Evolutionary conservation across 148 eudicot genomes (phyloP), one percentile per base, ranked within the genome.

Genomic region (Diospyros kaki): DNA sequence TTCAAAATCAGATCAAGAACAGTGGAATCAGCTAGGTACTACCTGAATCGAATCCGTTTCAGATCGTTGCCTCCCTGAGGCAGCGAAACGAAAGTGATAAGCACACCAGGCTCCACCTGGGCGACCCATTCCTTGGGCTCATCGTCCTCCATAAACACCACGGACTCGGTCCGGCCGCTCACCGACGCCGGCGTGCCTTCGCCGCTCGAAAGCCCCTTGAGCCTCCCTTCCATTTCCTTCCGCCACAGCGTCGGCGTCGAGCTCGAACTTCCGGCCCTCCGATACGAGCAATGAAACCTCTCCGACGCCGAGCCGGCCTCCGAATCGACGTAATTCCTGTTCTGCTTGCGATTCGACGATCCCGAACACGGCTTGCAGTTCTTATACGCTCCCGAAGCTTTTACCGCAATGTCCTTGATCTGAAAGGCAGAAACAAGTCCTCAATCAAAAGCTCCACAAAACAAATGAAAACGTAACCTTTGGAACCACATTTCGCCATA

Each of bases 71-170:
- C 99, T 81, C 93, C 93, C 45, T 84, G 83, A 50, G 86, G 88
- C 84, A 95, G 77, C 2, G 98, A 87, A 77, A 90, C 88, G 64
- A 95, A 95, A n/a, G 96, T 95, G 65, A 95, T 95, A 2, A 95
- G 83, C 45, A 95, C 97, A 68, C 99, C 97, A 17, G 98, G 99
- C 87, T 95, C 99, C 64, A 95, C 96, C 74, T 92, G 99, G 45
- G 99, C 99, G 66, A 93, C 93, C 99, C 99, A 95, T 76, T 95
- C 99, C 78, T 89, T 90, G 13, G 91, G 85, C 85, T 89, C 93
- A 77, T 92, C 97, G 64, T 92, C 99, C 82, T 86, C 96, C 82
- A 86, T 72, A 58, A 92, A 89, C 87, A 86, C 86, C 5, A 84
- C 84, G 1, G 94, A 88, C 64, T 90, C 97, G 0, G 87, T 85